Evolutionary conservation across 208 protist species (phyloP).

Genomic region (Trypanosoma congolense): DNA sequence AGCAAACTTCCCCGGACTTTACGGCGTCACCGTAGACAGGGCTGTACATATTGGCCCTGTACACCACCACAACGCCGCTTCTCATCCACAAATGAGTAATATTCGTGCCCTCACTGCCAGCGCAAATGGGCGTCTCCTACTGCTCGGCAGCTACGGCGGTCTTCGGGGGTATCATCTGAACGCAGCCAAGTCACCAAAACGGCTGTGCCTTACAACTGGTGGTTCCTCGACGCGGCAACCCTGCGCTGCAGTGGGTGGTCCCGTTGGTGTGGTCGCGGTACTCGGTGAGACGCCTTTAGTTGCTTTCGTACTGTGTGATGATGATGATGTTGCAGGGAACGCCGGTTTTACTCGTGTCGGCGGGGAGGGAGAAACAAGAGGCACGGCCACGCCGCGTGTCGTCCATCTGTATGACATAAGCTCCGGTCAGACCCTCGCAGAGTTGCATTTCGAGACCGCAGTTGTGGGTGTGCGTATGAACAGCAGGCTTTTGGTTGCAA

Average conservation of each 20-base stretch:
- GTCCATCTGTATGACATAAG: constrained; percentile 45
- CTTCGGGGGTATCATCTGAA: constrained; percentile 13
- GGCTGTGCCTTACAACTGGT: constrained; percentile 10
- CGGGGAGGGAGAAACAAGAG: background rate
- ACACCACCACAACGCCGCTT: too few species aligned
- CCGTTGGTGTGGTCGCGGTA: constrained; percentile 38
- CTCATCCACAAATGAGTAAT: constrained; percentile 5
- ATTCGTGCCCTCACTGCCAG: constrained; percentile 13
- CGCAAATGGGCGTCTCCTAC: constrained; percentile 13
- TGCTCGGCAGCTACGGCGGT: constrained; percentile 18
- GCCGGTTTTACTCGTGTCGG: background rate
- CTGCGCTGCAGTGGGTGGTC: constrained; percentile 18
- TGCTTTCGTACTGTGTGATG: constrained; percentile 43
- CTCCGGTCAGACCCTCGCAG: constrained; percentile 29
- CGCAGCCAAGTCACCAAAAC: background rate
- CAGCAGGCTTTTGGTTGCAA: constrained; percentile 34
- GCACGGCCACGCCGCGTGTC: constrained; percentile 14
- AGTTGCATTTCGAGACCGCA: constrained; percentile 56
- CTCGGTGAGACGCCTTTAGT: constrained; percentile 50
- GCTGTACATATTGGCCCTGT: too few species aligned
- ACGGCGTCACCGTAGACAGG: too few species aligned
- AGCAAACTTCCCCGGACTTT: too few species aligned
- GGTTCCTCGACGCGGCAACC: constrained; percentile 1
- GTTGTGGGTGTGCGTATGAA: constrained; percentile 45
- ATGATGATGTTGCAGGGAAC: background rate